Conservation (phyloP, 148 eudicot species). For the Spergularia marina region DNA sequence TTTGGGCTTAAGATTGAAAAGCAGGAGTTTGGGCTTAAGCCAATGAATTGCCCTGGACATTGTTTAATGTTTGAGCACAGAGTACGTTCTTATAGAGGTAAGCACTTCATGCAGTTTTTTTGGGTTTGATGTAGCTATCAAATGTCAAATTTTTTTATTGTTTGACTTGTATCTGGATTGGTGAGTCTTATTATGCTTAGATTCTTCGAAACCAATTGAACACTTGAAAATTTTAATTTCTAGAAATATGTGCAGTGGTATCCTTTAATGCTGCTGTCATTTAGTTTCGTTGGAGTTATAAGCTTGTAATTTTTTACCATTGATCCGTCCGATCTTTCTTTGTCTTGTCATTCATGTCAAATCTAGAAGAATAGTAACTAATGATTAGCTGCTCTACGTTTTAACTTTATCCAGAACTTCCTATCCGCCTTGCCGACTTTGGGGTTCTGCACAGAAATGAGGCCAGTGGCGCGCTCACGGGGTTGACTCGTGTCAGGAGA, state of each 20-base stretch:
- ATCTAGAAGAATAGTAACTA: not conserved
- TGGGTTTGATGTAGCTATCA: no score
- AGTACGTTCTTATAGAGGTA: conserved; percentile 98
- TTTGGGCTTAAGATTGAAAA: conserved; percentile 81
- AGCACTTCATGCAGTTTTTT: conserved; percentile 7
- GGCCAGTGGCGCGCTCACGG: conserved; percentile 99
- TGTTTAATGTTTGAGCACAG: conserved; percentile 93
- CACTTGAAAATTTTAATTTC: no score
- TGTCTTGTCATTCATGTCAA: no score
- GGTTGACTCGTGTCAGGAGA: conserved; percentile 98
- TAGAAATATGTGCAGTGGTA: no score
- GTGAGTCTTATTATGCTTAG: no score
- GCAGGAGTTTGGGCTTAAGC: conserved; percentile 85
- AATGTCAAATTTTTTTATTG: no score
- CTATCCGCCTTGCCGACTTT: conserved; percentile 95
- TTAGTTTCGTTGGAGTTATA: no score
- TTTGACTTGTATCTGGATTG: no score
- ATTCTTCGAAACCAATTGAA: no score
- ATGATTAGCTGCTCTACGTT: not conserved
- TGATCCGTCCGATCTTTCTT: no score
- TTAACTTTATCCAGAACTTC: conserved; percentile 64
- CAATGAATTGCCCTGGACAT: conserved; percentile 99
- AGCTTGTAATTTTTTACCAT: no score
- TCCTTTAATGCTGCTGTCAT: no score
- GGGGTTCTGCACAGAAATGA: conserved; percentile 97